Evolutionary conservation across 257 asterid species (phyloP), one percentile per base, ranked within the genome.

Genomic region (Handroanthus guayacan): DNA sequence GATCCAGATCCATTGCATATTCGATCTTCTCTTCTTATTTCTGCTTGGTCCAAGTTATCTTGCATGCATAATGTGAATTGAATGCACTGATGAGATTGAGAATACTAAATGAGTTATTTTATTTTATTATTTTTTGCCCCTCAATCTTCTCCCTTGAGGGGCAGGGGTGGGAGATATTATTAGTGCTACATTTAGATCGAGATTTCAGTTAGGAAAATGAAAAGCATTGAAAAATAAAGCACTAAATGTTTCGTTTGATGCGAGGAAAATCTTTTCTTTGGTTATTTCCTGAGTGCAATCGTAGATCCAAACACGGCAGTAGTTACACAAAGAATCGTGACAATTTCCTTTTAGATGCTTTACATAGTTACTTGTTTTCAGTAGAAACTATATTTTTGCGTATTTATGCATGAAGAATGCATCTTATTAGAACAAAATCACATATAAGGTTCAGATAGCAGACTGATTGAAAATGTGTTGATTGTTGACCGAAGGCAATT

Each of bases 21-120:
- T 6, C 2, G 14, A 31, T 66, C n/a, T 18, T 78, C 51, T 74
- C 31, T 41, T 61, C 12, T 44, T 50, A 39, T 74, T 38, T 51
- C 18, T 69, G 48, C 37, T 67, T 6, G 36, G 43, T 44, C 50
- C 68, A 48, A 51, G 44, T 60, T 12, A 54, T 61, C 41, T 72
- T 36, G 38, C 72, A 60, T 69, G 61, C 69, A 58, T 5, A 13
- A 70, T 56, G 55, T 44, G 68, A 41, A 25, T 64, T 62, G 34
- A 51, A 41, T 69, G 50, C 43, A 78, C 66, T 44, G 11, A 17
- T 17, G 13, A 57, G 67, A 52, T 67, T 16, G 66, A 58, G 76
- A 39, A 73, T 41, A 58, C 37, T 51, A 12, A 3, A 12, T 10
- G 34, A 14, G 17, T 43, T 17, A 6, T 51, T 8, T 67, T 55